Evolutionary conservation across 106 monocot genomes (phyloP).

Genomic region (Apostasia shenzhenica): DNA sequence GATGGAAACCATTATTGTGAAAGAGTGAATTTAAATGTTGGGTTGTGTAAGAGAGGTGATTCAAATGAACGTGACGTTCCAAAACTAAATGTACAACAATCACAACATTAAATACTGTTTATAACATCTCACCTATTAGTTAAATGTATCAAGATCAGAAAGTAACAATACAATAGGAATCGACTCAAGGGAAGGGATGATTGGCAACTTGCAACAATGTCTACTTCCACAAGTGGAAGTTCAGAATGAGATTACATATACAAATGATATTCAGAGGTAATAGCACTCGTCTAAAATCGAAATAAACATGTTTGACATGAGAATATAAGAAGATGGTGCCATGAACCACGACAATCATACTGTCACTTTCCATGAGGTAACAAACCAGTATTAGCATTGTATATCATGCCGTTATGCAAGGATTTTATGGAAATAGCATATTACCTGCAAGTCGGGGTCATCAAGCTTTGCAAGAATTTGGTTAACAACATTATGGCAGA

Average conservation of each 20-base stretch:
- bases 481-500: constrained; percentile 32
- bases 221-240: too few relatives aligned
- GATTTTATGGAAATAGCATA: not conserved
- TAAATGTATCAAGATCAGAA: too few relatives aligned
- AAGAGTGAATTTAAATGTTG: not conserved
- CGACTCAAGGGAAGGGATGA: too few relatives aligned
- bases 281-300: too few relatives aligned
- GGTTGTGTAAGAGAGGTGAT: too few relatives aligned
- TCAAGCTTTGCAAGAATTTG: constrained; percentile 34
- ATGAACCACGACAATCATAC: not conserved
- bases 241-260: too few relatives aligned
- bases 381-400: not conserved
- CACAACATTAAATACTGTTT: too few relatives aligned
- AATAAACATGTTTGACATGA: not conserved
- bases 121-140: too few relatives aligned
- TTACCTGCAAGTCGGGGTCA: constrained; percentile 51
- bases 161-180: too few relatives aligned
- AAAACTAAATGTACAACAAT: not conserved
- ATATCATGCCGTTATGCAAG: not conserved
- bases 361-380: not conserved
- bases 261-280: too few relatives aligned
- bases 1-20: not conserved
- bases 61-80: not conserved
- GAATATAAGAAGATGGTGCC: not conserved
- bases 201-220: too few relatives aligned